Percentiles rank a stretch among this genome's conserved stretches.
Evolutionary conservation across 805 yeast species (phyloP).

Genomic region (Sugiyamaella americana): DNA sequence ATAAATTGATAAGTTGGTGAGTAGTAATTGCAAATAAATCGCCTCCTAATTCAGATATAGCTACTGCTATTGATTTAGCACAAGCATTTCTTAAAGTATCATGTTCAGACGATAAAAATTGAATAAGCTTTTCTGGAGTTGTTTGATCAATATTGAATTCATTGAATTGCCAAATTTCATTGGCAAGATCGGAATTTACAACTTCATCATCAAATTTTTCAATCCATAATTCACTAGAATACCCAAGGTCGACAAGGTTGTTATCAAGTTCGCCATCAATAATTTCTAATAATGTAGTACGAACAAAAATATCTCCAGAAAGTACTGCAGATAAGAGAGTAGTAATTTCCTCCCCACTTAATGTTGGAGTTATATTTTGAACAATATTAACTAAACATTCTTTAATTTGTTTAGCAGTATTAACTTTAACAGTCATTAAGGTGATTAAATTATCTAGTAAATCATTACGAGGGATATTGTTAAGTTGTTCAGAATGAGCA

Average conservation of each 20-base stretch:
- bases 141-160: conserved; percentile 39
- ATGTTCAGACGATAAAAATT: conserved; percentile 48
- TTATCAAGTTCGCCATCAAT: conserved; percentile 67
- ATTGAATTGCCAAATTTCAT: conserved; percentile 82
- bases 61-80: conserved; percentile 64
- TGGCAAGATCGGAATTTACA: conserved; percentile 56
- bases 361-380: conserved; percentile 65
- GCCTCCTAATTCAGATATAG: conserved; percentile 42
- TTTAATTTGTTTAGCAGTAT: conserved; percentile 74
- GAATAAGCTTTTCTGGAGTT: conserved; percentile 44
- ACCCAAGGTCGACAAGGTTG: conserved; percentile 36
- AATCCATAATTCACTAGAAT: conserved; percentile 70
- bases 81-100: conserved; percentile 62
- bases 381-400: conserved; percentile 76
- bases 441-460: conserved; percentile 58
- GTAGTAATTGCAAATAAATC: conserved; percentile 28
- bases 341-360: conserved; percentile 50
- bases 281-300: conserved; percentile 73
- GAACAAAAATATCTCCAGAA: conserved; percentile 62
- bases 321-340: conserved; percentile 52
- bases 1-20: conserved; percentile 49
- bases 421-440: conserved; percentile 57
- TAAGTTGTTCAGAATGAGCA: conserved; percentile 44
- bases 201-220: conserved; percentile 68
- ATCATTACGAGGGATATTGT: conserved; percentile 60